Conservation (phyloP, 2,329 filamentous ascomycete genomes). For the Colletotrichum neosansevieriae region DNA sequence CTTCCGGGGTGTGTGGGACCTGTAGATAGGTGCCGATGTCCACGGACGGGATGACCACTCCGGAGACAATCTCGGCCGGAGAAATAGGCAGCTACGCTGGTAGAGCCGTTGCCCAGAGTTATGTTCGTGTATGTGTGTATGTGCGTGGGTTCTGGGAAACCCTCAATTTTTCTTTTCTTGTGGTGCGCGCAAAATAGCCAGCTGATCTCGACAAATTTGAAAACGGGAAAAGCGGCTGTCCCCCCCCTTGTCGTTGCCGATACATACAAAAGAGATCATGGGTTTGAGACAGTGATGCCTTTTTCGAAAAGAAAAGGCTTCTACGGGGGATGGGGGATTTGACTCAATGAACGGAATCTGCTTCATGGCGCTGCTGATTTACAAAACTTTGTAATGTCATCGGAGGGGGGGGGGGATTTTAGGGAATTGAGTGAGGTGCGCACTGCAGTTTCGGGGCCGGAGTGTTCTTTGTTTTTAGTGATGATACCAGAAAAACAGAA, state of each 20-base stretch:
- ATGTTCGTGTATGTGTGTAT: not conserved
- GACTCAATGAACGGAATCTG: not conserved
- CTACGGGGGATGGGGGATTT: not conserved
- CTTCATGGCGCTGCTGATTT: not conserved
- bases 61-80: not conserved
- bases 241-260: not conserved
- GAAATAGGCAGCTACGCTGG: conserved; percentile 28
- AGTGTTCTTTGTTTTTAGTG: not conserved
- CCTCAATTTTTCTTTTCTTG: not conserved
- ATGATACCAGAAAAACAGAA: conserved; percentile 26
- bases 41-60: not conserved
- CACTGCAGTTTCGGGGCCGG: conserved; percentile 2
- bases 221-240: conserved; percentile 10
- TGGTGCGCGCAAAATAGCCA: conserved; percentile 11
- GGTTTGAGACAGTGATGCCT: conserved; percentile 10
- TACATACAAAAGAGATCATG: not conserved
- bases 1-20: not conserved
- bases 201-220: conserved; percentile 14
- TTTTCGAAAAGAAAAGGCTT: not conserved
- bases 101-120: conserved; percentile 26
- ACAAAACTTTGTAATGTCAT: conserved; percentile 6
- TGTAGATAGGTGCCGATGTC: not conserved
- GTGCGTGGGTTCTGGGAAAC: conserved; percentile 1
- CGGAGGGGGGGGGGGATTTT: not conserved
- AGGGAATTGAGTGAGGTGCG: conserved; percentile 13